phyloP scores from a whole-genome alignment of 345 rosid genomes.

The rapeseed (Brassica napus) region Da-Ae NC_063436.1:13845001-13845500 shows the following conservation, averaged over 20 bases:
- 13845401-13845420: no score
- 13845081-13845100: slow-evolving; percentile 4
- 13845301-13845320: not conserved
- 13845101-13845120: not conserved
- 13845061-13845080: slow-evolving; percentile 18
- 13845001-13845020: slow-evolving; percentile 25
- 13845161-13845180: slow-evolving; percentile 13
- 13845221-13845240: not conserved
- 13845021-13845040: slow-evolving; percentile 28
- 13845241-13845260: not conserved
- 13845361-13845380: not conserved
- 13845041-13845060: slow-evolving; percentile 10
- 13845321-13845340: not conserved
- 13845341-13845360: not conserved
- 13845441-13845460: no score
- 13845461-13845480: no score
- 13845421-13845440: no score
- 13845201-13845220: slow-evolving; percentile 6
- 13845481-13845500: no score
- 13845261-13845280: slow-evolving; percentile 7
- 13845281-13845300: slow-evolving; percentile 15
- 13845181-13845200: slow-evolving; percentile 13
- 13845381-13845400: no score
- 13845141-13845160: slow-evolving; percentile 1
- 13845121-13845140: slow-evolving; percentile 18